Evolutionary conservation across 306 rosid genomes (phyloP), one percentile per base, ranked within the genome.

Genomic region (Casuarina equisetifolia): DNA sequence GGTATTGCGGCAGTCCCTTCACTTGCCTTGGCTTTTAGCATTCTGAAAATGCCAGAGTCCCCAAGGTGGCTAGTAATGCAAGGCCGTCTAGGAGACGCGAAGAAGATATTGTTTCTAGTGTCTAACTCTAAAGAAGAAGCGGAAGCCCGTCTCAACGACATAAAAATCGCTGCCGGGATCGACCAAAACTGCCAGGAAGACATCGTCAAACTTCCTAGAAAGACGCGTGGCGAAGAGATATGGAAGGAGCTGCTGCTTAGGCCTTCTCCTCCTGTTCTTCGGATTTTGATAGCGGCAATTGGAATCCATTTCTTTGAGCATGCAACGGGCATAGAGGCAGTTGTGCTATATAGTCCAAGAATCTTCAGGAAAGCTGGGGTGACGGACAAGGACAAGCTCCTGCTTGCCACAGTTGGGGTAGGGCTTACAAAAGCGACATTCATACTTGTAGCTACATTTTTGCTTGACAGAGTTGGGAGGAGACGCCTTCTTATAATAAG

Each of bases 11-110:
- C 90, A 1, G 11, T 87, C 58, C 99, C 99, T 61, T 89, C 97
- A 2, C 51, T 91, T 36, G 78, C 32, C 2, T 76, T 95, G 49
- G 79, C 84, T 38, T 49, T 91, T 1, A 88, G 84, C 1, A 79
- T 92, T 63, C 76, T 91, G 12, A 64, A 49, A 66, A 82, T 95
- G 97, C 97, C 97, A 5, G 98, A 95, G 51, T 95, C 99, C 1
- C 99, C 99, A 10, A 85, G 99, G 42, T 95, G 99, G 99, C 48
- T 95, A 1, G 89, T 86, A 9, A 73, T 92, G 87, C 96, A 83
- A 35, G 97, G 99, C 13, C 85, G 82, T 5, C 15, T 95, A 11
- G 90, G 59, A 1, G 84, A 81, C 0, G 96, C 99, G 0, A 86
- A 75, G 71, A 72, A 81, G 2, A 82, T 87, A 12, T 58, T 92